Percentiles rank a stretch among this genome's conserved stretches.
Evolutionary conservation across 2,329 filamentous ascomycete genomes (phyloP).

Genomic region (Myriangium duriaei): DNA sequence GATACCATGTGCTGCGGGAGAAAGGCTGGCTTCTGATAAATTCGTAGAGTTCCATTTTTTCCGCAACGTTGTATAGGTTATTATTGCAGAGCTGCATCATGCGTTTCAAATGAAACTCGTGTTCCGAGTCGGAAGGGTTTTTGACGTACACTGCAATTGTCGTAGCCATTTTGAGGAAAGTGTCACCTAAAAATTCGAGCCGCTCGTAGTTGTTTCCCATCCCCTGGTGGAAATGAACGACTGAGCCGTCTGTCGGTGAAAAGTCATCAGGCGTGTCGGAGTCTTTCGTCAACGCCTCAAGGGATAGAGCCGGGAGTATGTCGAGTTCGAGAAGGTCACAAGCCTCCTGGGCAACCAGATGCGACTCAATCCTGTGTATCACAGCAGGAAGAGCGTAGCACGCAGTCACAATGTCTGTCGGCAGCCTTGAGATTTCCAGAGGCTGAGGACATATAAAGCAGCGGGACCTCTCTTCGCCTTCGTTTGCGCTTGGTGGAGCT

Average conservation of each 20-base stretch:
- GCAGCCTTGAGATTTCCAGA: slow-evolving; percentile 64
- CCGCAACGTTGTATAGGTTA: slow-evolving; percentile 70
- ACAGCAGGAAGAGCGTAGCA: slow-evolving; percentile 70
- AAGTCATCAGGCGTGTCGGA: slow-evolving; percentile 73
- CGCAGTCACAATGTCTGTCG: slow-evolving; percentile 56
- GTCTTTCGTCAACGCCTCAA: slow-evolving; percentile 89
- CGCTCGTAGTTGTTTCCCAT: slow-evolving; percentile 95
- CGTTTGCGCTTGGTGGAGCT: slow-evolving; percentile 49
- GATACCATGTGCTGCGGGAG: slow-evolving; percentile 77
- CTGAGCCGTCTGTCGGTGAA: slow-evolving; percentile 35
- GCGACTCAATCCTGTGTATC: slow-evolving; percentile 70
- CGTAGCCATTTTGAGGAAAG: slow-evolving; percentile 90
- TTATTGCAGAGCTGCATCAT: slow-evolving; percentile 88
- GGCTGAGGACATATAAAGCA: slow-evolving; percentile 63
- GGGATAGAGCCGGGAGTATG: slow-evolving; percentile 55
- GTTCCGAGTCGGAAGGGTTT: slow-evolving; percentile 68
- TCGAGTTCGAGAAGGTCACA: slow-evolving; percentile 52
- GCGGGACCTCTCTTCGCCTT: slow-evolving; percentile 34
- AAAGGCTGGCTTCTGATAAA: slow-evolving; percentile 78
- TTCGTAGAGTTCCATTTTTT: slow-evolving; percentile 53
- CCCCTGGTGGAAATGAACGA: slow-evolving; percentile 63
- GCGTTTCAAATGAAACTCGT: slow-evolving; percentile 74
- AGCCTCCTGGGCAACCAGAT: slow-evolving; percentile 67
- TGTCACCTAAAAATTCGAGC: slow-evolving; percentile 85
- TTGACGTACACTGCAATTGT: slow-evolving; percentile 74